phyloP scores from a whole-genome alignment of 2,329 filamentous ascomycete genomes.

The Trichoderma arundinaceum region DNA sequence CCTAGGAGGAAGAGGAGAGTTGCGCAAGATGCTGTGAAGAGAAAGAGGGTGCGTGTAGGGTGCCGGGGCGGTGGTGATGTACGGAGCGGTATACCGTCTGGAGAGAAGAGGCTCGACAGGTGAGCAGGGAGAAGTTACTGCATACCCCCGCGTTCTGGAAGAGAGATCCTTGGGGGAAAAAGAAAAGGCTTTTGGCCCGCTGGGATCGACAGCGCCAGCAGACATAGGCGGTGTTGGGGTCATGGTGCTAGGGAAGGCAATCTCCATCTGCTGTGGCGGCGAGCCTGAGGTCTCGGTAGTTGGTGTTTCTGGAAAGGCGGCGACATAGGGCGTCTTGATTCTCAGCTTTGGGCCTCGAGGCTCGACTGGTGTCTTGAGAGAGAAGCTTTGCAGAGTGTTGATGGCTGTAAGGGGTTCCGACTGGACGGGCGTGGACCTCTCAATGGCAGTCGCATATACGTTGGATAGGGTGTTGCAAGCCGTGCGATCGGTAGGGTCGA shows the following conservation, averaged over 20 bases:
- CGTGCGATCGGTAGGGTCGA: constrained; percentile 65
- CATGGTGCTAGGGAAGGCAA: constrained; percentile 61
- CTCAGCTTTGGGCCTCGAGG: constrained; percentile 42
- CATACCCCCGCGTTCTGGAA: constrained; percentile 18
- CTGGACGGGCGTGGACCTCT: constrained; percentile 59
- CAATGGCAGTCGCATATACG: constrained; percentile 67
- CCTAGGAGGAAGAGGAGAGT: constrained; percentile 65
- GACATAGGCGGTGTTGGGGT: constrained; percentile 65
- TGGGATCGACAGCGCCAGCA: constrained; percentile 56
- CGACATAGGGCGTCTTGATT: constrained; percentile 52
- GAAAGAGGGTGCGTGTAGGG: constrained; percentile 65
- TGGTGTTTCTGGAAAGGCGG: constrained; percentile 60
- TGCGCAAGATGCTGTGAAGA: constrained; percentile 68
- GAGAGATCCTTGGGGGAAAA: constrained; percentile 41
- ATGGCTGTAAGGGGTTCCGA: constrained; percentile 57
- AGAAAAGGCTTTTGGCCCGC: constrained; percentile 55
- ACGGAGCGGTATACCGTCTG: constrained; percentile 26
- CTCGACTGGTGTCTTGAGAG: constrained; percentile 41
- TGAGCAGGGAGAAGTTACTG: constrained; percentile 14
- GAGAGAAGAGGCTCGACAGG: constrained; percentile 34
- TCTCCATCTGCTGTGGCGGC: constrained; percentile 52
- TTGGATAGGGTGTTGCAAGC: constrained; percentile 71
- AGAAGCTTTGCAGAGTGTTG: constrained; percentile 48
- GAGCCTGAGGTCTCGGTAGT: constrained; percentile 58
- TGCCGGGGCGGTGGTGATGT: constrained; percentile 41